Percentiles rank a stretch among this genome's conserved stretches.
These are phyloP conservation scores for Ganoderma sp. DNA, from an alignment of 1,284 basidiomycete species.

Conservation along the genomic window DNA sequence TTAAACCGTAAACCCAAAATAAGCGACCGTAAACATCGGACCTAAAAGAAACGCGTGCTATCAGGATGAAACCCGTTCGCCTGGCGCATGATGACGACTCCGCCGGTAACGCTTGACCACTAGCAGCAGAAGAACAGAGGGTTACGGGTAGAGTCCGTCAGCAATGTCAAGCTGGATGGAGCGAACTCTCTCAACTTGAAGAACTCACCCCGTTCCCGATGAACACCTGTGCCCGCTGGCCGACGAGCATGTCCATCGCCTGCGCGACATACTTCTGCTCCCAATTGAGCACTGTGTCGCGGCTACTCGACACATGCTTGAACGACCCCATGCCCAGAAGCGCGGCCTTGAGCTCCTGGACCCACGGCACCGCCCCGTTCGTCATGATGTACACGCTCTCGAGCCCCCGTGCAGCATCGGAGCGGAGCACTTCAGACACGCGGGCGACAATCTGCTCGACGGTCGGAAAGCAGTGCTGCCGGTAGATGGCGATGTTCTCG, in stretches of 20 bases:
- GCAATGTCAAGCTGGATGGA: neutral
- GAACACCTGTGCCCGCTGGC: constrained; percentile 50
- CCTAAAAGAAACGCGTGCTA: constrained; percentile 38
- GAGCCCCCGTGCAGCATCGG: constrained; percentile 38
- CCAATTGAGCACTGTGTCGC: constrained; percentile 45
- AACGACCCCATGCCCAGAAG: constrained; percentile 38
- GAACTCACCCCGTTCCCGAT: constrained; percentile 53
- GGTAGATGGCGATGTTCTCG: constrained; percentile 42
- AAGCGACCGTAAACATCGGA: too few species aligned
- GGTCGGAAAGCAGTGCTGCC: constrained; percentile 54
- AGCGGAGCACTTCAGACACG: constrained; percentile 45
- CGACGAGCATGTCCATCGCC: constrained; percentile 53
- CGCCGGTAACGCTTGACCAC: constrained; percentile 67
- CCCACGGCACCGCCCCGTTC: constrained; percentile 51
- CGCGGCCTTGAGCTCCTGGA: constrained; percentile 49
- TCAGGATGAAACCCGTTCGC: constrained; percentile 43
- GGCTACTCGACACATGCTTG: constrained; percentile 40
- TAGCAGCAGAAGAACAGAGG: constrained; percentile 33
- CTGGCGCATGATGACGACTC: constrained; percentile 59
- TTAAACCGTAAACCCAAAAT: neutral
- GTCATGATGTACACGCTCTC: constrained; percentile 60
- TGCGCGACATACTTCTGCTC: constrained; percentile 49
- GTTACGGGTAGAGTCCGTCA: neutral
- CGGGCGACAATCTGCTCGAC: constrained; percentile 51
- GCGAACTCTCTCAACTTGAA: neutral